Base-by-base conservation (phyloP, 2,329 filamentous ascomycete species). In the Dichotomopilus funicola region DNA sequence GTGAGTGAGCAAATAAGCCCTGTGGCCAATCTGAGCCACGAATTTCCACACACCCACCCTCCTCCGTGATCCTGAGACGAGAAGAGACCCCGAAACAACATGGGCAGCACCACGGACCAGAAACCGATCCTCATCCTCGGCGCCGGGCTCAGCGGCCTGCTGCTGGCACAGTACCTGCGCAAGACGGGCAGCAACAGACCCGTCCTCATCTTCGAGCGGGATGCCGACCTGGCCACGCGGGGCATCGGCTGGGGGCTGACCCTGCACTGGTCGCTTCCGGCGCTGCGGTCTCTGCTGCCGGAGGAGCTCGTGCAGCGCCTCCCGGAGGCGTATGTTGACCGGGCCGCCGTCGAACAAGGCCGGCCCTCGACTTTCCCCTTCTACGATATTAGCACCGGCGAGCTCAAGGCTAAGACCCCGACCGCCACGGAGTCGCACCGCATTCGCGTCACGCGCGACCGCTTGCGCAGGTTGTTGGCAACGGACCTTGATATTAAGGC, bases 241-340 rank as follows among this genome's bases (percentile, higher is more conserved):
- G 78, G 70, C 19, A 70, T 74, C 4, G 82, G 83, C 59, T 86
- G 82, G 84, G 83, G 81, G 3, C 70, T 86, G 55, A 85, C 82
- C 0, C 70, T 86, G 55, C 80, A 85, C 64, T 86, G 82, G 82
- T 80, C 78, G 4, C 72, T 85, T 8, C 72, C 77, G 0, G 73
- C 72, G 1, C 70, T 86, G 42, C 72, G 76, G 45, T 64, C 71
- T 6, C 70, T 85, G 27, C 69, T 86, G 34, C 78, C 81, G 0
- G 64, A 72, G 0, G 67, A 75, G 10, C 66, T 83, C 6, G 65
- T 75, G 3, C 63, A 65, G 2, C 72, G 73, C 0, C 66, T 83
- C 2, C 72, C 75, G 1, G 75, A 78, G 47, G 72, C 77, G 0
- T 80, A 78, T 62, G 78, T 85, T 44, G 78, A 81, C 64, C 70